A percentile compares a stretch with the other conserved stretches of the same genome.
These are phyloP conservation scores for Grosmannia clavigera DNA, from an alignment of 2,329 filamentous ascomycete genomes.

Conservation along the genomic window DNA sequence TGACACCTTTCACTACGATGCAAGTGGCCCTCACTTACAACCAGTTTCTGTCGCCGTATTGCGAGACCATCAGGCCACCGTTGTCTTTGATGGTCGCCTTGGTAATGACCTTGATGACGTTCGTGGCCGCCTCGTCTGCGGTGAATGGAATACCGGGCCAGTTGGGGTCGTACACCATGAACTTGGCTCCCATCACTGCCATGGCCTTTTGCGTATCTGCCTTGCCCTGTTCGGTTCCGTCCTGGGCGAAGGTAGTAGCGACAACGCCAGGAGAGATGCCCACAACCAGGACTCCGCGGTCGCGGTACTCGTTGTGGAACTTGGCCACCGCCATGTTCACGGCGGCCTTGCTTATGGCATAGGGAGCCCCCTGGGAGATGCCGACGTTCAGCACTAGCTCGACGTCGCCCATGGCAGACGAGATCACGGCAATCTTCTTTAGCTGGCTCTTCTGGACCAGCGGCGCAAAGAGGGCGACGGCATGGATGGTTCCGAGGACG, in stretches of 20 bases:
- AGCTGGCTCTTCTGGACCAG: conserved; percentile 33
- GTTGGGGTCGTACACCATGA: conserved; percentile 25
- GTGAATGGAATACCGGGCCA: conserved; percentile 22
- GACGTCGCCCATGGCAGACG: conserved; percentile 33
- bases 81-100: conserved; percentile 30
- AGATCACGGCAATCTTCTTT: conserved; percentile 44
- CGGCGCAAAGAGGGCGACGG: conserved; percentile 40
- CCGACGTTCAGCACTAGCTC: conserved; percentile 26
- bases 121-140: conserved; percentile 22
- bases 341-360: conserved; percentile 38
- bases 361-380: conserved; percentile 24
- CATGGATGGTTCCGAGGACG: conserved; percentile 37
- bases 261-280: conserved; percentile 39
- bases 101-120: conserved; percentile 21
- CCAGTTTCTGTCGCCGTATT: conserved; percentile 41
- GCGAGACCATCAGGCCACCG: conserved; percentile 40
- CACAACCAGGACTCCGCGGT: conserved; percentile 40
- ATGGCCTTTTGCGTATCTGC: conserved; percentile 13
- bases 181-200: conserved; percentile 16
- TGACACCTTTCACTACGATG: too few species aligned
- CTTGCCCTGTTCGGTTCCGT: conserved; percentile 14
- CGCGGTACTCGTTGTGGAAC: conserved; percentile 34
- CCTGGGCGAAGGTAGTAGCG: conserved; percentile 16
- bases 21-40: conserved; percentile 20
- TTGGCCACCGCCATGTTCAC: conserved; percentile 41